Evolutionary conservation across 805 yeast species (phyloP), one percentile per base, ranked within the genome.

Genomic region (Metschnikowia lochheadii): DNA sequence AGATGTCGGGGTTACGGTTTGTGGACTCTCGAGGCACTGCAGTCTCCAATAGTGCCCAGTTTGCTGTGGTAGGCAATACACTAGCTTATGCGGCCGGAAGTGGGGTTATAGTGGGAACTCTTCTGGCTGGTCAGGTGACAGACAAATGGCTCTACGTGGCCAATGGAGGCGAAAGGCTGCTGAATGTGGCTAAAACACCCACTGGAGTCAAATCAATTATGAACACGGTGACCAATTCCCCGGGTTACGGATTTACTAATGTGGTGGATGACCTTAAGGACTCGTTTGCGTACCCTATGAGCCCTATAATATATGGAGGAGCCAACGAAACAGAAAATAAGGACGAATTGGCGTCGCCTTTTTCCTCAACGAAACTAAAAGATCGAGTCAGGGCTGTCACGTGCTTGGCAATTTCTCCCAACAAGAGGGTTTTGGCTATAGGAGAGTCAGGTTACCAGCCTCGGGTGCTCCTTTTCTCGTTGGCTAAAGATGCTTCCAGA

Each of bases 401-500:
- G 42, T 80, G 87, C 52, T 61, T 84, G n/a, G 79, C 83, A 2
- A 65, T 84, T 5, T 77, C 88, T 0, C 81, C 85, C 0, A 78
- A 80, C 59, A 73, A 70, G 36, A 71, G 65, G 41, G 56, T 80
- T 4, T 62, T 86, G 23, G 89, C 89, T 0, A 80, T 84, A 14
- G 92, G 92, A 2, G 92, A 86, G 60, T 63, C 76, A 0, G 91
- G 91, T 0, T 83, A 82, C 53, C 81, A 77, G 55, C 92, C 92
- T 1, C 69, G 90, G 17, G 73, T 86, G 1, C 64, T 84, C 18
- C 56, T 85, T 13, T 85, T 76, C 58, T 82, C 87, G 2, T 64
- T 83, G 14, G 83, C 84, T 0, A 70, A 76, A 14, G 75, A 75
- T 53, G 72, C 81, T 43, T 59, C 69, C 11, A 59, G 66, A 5